Conservation (phyloP, 495 filamentous ascomycete genomes). For the Mycothermus thermophilus region DNA sequence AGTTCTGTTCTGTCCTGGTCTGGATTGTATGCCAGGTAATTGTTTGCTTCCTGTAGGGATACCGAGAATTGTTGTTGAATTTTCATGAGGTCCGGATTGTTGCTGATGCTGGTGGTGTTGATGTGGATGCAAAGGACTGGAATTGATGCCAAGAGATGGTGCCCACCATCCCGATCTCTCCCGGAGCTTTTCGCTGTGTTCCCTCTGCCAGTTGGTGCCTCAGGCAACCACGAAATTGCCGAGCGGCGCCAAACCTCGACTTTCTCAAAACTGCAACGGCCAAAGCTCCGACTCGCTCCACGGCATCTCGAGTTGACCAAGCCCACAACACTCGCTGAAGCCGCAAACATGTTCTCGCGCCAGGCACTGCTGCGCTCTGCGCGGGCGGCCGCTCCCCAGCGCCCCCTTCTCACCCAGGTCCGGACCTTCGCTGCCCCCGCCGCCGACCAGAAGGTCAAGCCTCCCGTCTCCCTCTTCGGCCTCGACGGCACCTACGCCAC, state of each 20-base stretch:
- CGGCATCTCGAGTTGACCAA: slow-evolving; percentile 15
- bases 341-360: slow-evolving; percentile 53
- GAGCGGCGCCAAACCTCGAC: slow-evolving; percentile 18
- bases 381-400: slow-evolving; percentile 41
- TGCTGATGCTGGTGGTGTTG: neutral
- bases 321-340: no score
- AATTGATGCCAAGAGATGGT: neutral
- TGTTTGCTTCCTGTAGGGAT: slow-evolving; percentile 7
- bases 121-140: neutral
- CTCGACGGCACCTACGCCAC: slow-evolving; percentile 96
- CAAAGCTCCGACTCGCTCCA: slow-evolving; percentile 20
- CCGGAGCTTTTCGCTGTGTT: slow-evolving; percentile 3
- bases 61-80: slow-evolving; percentile 2
- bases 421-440: slow-evolving; percentile 65
- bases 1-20: no score
- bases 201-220: slow-evolving; percentile 19
- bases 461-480: slow-evolving; percentile 83
- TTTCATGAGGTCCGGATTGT: neutral
- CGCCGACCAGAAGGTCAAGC: slow-evolving; percentile 49
- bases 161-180: neutral
- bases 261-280: slow-evolving; percentile 22
- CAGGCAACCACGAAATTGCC: slow-evolving; percentile 21
- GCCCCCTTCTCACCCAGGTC: slow-evolving; percentile 26
- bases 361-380: slow-evolving; percentile 45
- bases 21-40: no score